Percentiles rank a stretch among this genome's conserved stretches.
These are phyloP conservation scores for Podospora pseudopauciseta DNA, from an alignment of 495 filamentous ascomycete genomes.

Conservation along the genomic window DNA sequence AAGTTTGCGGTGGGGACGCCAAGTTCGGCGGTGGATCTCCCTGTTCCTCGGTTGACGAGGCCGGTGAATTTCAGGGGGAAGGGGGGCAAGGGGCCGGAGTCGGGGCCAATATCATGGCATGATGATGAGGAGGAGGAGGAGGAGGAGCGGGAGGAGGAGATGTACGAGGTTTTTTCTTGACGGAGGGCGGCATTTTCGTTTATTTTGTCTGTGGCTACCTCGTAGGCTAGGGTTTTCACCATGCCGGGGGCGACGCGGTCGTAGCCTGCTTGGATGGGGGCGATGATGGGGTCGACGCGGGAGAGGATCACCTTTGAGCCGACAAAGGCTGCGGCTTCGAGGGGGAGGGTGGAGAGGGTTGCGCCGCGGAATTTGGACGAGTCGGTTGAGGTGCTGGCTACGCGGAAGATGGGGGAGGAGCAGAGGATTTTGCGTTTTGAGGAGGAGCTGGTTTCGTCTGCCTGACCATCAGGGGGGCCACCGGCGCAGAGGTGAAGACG, in stretches of 20 bases:
- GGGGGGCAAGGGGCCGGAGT: conserved; percentile 52
- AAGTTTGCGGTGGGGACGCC: conserved; percentile 43
- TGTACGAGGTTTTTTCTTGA: background rate
- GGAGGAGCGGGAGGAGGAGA: background rate
- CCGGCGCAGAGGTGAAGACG: conserved; percentile 59
- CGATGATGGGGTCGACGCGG: conserved; percentile 48
- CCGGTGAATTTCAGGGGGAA: conserved; percentile 57
- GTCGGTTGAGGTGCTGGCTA: conserved; percentile 57
- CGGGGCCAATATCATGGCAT: conserved; percentile 20
- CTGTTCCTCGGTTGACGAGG: conserved; percentile 36
- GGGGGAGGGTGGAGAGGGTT: conserved; percentile 57
- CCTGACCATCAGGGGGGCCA: conserved; percentile 12
- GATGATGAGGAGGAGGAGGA: background rate
- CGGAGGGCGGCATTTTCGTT: conserved; percentile 15
- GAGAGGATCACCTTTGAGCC: conserved; percentile 50
- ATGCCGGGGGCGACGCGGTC: conserved; percentile 44
- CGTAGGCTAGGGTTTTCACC: conserved; percentile 34
- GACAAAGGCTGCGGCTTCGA: conserved; percentile 61
- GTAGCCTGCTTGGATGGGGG: conserved; percentile 38
- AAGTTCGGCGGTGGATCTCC: conserved; percentile 29
- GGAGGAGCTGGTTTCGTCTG: background rate
- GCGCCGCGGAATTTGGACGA: conserved; percentile 60
- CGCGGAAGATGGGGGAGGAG: conserved; percentile 59
- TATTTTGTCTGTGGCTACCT: conserved; percentile 18
- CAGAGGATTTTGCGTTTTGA: conserved; percentile 53